Base-by-base conservation (phyloP, 192 early-diverging fungal genomes). In the Paraglomus brasilianum region DNA sequence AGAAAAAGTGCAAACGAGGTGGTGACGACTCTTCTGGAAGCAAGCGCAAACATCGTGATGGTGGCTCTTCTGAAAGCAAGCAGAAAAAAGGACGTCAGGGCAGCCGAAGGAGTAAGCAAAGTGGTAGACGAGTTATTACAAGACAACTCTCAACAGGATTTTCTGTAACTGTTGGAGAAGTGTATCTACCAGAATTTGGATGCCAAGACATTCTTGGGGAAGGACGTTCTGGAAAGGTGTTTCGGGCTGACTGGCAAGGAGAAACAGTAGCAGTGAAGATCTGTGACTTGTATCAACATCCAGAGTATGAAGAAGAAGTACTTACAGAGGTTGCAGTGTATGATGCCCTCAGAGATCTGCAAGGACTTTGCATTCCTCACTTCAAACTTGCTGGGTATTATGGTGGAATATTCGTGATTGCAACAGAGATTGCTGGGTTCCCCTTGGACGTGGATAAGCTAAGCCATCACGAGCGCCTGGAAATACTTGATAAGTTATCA, bases 361-460 rank as follows among this genome's bases (percentile, higher is more conserved):
- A 71, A 62, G 70, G 70, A 51, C 50, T 52, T 6, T 71, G 59
- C 46, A 71, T 71, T 62, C 70, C 70, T 49, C 70, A 22, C 46
- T 51, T 71, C 48, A 71, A 71, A 61, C 42, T 24, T 51, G 58
- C 58, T 22, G 70, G 59, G 40, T 71, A 71, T 24, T 58, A 61
- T 24, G 58, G 58, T 43, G 70, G 59, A 1, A 43, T 71, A 24
- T 71, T 71, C 39, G 40, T 45, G 2, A 62, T 71, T 22, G 70
- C 48, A 41, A 53, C 55, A 36, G 59, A 63, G 14, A 62, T 70
- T 38, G 59, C 48, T 51, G 70, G 58, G 46, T 62, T 61, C 8
- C 59, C 39, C 7, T 19, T 71, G 59, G 69, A 71, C 22, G 39
- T 71, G 11, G 70, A 71, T 45, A 43, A 48, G 48, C 70, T 71